These are phyloP conservation scores for Elongisporangium anandrum DNA, from an alignment of 352 stramenopile genomes.

Conservation along the genomic window DNA sequence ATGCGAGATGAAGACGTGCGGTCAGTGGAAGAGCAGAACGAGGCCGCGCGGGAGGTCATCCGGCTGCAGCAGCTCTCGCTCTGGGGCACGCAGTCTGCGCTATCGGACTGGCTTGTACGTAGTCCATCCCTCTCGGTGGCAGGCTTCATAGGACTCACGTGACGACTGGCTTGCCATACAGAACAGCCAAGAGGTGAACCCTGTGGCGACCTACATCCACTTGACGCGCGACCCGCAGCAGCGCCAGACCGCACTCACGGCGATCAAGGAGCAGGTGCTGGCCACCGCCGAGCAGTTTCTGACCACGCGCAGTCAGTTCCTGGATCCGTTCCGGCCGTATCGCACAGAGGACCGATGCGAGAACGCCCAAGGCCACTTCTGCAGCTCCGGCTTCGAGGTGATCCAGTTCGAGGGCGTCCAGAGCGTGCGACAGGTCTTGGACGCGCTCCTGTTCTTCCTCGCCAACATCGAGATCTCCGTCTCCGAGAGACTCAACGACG, in stretches of 20 bases:
- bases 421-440: conserved; percentile 27
- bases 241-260: conserved; percentile 13
- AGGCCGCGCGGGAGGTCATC: conserved; percentile 21
- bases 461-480: conserved; percentile 37
- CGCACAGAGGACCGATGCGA: conserved; percentile 24
- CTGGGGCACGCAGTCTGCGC: conserved; percentile 28
- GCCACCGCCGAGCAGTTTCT: conserved; percentile 22
- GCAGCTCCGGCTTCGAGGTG: conserved; percentile 16
- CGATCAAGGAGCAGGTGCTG: conserved; percentile 21
- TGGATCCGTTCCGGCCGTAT: conserved; percentile 18
- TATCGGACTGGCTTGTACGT: conserved; percentile 20
- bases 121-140: conserved; percentile 23
- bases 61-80: conserved; percentile 29
- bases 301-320: conserved; percentile 13
- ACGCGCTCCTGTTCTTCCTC: conserved; percentile 26
- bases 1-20: too few relatives aligned
- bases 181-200: conserved; percentile 1
- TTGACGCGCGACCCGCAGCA: conserved; percentile 9
- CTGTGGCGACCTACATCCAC: conserved; percentile 24
- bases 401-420: conserved; percentile 23
- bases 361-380: conserved; percentile 20
- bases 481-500: conserved; percentile 26
- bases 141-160: conserved; percentile 1
- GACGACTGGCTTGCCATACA: too few relatives aligned
- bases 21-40: not conserved